Evolutionary conservation across 2,329 filamentous ascomycete genomes (phyloP), one percentile per base, ranked within the genome.

Genomic region (Cordyceps javanica): DNA sequence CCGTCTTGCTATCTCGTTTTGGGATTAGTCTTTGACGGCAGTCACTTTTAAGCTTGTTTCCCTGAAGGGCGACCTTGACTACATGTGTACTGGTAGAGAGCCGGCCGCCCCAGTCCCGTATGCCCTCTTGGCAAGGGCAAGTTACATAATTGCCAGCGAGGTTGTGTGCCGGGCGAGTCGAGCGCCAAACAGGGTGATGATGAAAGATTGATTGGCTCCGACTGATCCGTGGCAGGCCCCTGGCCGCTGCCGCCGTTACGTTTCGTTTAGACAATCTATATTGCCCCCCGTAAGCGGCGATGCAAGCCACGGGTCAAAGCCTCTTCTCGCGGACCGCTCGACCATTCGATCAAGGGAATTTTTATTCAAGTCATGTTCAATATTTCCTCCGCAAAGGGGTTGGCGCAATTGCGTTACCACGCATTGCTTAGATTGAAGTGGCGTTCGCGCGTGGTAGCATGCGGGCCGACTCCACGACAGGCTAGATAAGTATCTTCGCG

Each of bases 41-140:
- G 28, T 44, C 50, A 53, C 5, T 41, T n/a, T 54, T 54, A 54
- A 55, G 52, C 41, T 55, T 55, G 41, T 55, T 55, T 45, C 38
- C 8, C 23, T 34, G 25, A 28, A 3, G 52, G 28, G 28, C 5
- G 14, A 23, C 16, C n/a, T n/a, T 28, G 32, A 28, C 30, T 5
- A 13, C 44, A 46, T 36, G 34, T 36, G n/a, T 36, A 36, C 34
- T 19, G 16, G n/a, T 41, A 9, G 4, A 5, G 19, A 21, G 38
- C n/a, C 38, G 21, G 38, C n/a, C 38, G 8, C 21, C 16, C n/a
- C 16, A 19, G 4, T n/a, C 38, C 38, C 30, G 30, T 6, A 11
- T 32, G 30, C 6, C 21, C 48, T 3, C 48, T 30, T 32, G 48
- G 32, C 32, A 39, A 13, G 3, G 21, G 32, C 25, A 28, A 41